Evolutionary conservation across 179 eudicot species (phyloP), one percentile per base, ranked within the genome.

Genomic region (Beta lomatogona): DNA sequence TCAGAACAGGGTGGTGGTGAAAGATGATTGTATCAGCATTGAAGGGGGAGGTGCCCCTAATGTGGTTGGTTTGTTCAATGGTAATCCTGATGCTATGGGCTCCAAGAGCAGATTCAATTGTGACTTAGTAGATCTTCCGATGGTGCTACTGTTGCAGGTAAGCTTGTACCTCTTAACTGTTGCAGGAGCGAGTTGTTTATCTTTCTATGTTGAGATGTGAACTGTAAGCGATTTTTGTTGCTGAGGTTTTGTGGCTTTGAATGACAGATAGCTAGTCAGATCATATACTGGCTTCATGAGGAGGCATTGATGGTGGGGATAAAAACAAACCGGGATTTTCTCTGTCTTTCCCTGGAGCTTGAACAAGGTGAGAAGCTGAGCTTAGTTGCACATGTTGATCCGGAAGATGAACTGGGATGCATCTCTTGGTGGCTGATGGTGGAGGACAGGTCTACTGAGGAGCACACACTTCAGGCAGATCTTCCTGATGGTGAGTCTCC

Each of bases 361-460:
- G 94, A 89, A 70, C 92, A 92, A 75, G 99, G 97, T 4, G 95
- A 95, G 87, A 91, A 86, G 25, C 87, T 91, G 53, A 85, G 92
- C 78, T 86, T 95, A 66, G 92, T 88, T 79, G 98, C 95, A 13
- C 97, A 94, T 45, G 94, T 94, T 72, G 91, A 94, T 85, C 97
- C 98, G 8, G 98, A 91, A 57, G 92, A 94, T 78, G 78, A 73
- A 53, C 83, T 81, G 22, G 97, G 97, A 50, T 89, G 97, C 88
- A 95, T 94, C 83, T 95, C 97, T 7, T 95, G 99, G 99, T 95
- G 98, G 98, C 86, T 95, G 87, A 92, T 89, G 58, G 68, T 92
- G 77, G 95, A 89, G 16, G 91, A 95, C 67, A 89, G 92, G 18
- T 86, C 82, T 73, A 55, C 87, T 1, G 90, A 85, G 83, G 92